phyloP scores from a whole-genome alignment of 2,329 filamentous ascomycete species.

The Xylaria sp. region DNA sequence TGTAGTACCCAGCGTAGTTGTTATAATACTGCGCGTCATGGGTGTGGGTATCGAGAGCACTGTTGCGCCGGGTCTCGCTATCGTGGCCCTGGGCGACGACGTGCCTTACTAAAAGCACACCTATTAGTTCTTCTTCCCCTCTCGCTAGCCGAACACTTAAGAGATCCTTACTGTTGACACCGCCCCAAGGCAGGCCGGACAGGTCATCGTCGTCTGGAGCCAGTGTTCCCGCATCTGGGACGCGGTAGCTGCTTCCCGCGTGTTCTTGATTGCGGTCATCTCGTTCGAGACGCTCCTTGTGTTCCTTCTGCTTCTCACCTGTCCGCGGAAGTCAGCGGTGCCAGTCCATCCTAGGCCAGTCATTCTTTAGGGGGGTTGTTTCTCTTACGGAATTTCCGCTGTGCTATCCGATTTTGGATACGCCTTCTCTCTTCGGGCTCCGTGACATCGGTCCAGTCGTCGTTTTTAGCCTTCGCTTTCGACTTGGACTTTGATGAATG shows the following conservation, averaged over 20 bases:
- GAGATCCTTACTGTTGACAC: constrained; percentile 54
- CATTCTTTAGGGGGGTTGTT: constrained; percentile 17
- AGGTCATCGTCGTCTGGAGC: constrained; percentile 55
- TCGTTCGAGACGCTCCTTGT: constrained; percentile 68
- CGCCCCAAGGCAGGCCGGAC: constrained; percentile 75
- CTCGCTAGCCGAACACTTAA: neutral
- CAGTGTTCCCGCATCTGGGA: constrained; percentile 64
- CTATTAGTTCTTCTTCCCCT: constrained; percentile 4
- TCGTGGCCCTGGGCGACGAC: constrained; percentile 59
- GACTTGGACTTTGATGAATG: constrained; percentile 47
- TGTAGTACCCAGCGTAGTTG: constrained; percentile 39
- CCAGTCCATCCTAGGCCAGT: neutral
- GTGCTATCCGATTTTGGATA: constrained; percentile 77
- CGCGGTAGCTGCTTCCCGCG: constrained; percentile 68
- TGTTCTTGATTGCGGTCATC: constrained; percentile 67
- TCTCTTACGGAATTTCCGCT: constrained; percentile 74
- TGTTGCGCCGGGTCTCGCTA: constrained; percentile 48
- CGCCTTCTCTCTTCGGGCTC: constrained; percentile 74
- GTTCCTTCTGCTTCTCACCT: constrained; percentile 74
- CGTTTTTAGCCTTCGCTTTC: constrained; percentile 46
- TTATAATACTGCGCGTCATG: constrained; percentile 34
- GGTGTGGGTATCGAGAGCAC: constrained; percentile 29
- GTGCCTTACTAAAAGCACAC: constrained; percentile 49
- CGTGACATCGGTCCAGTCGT: constrained; percentile 73
- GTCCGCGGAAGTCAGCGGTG: constrained; percentile 24